phyloP scores from a whole-genome alignment of 345 rosid species.

The Corchorus capsularis region DNA sequence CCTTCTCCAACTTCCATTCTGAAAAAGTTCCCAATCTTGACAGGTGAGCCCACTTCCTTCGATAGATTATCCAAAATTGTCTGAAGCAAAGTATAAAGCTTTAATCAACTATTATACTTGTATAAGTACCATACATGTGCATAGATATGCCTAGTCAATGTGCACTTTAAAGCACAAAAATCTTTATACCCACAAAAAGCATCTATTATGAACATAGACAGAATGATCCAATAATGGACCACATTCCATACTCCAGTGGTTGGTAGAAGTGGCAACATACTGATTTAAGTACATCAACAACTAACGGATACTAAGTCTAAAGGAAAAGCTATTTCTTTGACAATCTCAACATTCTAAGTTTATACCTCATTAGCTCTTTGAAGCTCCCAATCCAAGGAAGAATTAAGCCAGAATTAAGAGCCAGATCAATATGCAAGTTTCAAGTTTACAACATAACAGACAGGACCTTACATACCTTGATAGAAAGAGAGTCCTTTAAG shows the following conservation, averaged over 20 bases:
- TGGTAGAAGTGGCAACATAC: neutral
- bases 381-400: neutral
- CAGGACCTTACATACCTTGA: conserved; percentile 54
- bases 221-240: neutral
- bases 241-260: neutral
- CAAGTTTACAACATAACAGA: neutral
- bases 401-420: neutral
- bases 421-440: neutral
- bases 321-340: conserved; percentile 2
- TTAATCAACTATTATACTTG: conserved; percentile 4
- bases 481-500: conserved; percentile 62
- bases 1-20: conserved; percentile 99
- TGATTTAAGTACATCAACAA: neutral
- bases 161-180: conserved; percentile 6
- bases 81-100: conserved; percentile 37
- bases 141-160: neutral
- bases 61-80: conserved; percentile 64
- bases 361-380: neutral
- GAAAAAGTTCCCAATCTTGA: conserved; percentile 74
- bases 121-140: neutral
- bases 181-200: neutral
- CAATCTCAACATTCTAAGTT: neutral
- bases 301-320: neutral
- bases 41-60: conserved; percentile 76
- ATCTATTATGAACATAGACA: neutral